Evolutionary conservation across 345 rosid species (phyloP).

Genomic region (Arabidopsis thaliana): TAIR10.1 NC_003070.9:21120001-21120500

Average conservation of each 20-base stretch:
- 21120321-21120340: too few species aligned
- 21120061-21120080: background rate
- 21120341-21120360: too few species aligned
- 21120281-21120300: background rate
- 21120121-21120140: background rate
- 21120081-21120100: background rate
- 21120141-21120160: background rate
- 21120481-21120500: too few species aligned
- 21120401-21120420: too few species aligned
- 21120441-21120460: too few species aligned
- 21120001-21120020: background rate
- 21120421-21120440: too few species aligned
- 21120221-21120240: background rate
- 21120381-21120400: too few species aligned
- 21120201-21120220: background rate
- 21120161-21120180: background rate
- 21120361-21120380: too few species aligned
- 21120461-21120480: too few species aligned
- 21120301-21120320: too few species aligned
- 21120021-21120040: background rate
- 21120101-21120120: background rate
- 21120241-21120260: conserved; percentile 8
- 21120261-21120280: background rate
- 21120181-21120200: background rate
- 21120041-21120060: background rate